These are phyloP conservation scores for Blastocystis hominis DNA, from an alignment of 352 stramenopile species.

Conservation along the genomic window DNA sequence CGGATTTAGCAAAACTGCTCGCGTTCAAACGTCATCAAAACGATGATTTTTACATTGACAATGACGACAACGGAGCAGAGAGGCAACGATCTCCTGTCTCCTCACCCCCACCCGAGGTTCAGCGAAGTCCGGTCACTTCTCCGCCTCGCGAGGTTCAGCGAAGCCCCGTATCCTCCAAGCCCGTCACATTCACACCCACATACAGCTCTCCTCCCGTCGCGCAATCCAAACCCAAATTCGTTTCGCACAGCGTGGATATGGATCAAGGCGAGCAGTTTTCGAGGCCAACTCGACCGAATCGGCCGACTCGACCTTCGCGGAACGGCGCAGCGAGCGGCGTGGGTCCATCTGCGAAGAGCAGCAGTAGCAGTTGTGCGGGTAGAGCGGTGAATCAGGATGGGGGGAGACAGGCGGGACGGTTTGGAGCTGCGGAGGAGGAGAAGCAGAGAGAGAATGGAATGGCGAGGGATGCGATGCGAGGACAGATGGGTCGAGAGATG, in stretches of 20 bases:
- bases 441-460: too few relatives aligned
- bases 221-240: neutral
- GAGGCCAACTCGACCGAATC: neutral
- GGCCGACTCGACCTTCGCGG: neutral
- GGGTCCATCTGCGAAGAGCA: neutral
- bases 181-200: neutral
- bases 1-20: neutral
- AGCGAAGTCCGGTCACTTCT: neutral
- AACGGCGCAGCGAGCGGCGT: neutral
- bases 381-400: too few relatives aligned
- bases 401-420: too few relatives aligned
- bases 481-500: neutral
- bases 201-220: too few relatives aligned
- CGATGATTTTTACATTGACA: neutral
- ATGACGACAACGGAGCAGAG: neutral
- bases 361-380: neutral
- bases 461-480: too few relatives aligned
- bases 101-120: neutral
- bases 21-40: neutral
- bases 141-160: neutral
- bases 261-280: conserved; percentile 6
- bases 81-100: neutral
- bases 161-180: neutral
- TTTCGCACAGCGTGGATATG: neutral
- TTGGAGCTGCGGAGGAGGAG: too few relatives aligned